phyloP scores from a whole-genome alignment of 73 alveolate species.

The Tetrahymena elliotti region DNA sequence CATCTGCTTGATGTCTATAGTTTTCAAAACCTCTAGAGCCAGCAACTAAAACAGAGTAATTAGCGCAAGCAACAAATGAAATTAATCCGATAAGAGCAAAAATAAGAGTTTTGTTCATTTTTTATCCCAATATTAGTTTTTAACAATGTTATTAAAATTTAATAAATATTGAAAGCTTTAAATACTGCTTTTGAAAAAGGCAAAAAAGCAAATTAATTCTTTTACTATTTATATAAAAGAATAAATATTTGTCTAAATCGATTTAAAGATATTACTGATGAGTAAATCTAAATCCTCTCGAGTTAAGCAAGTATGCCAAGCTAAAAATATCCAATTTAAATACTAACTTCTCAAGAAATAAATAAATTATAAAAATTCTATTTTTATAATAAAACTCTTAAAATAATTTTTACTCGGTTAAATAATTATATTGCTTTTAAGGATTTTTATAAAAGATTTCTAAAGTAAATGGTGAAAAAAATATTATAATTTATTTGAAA shows the following conservation, averaged over 20 bases:
- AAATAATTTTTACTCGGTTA: too few relatives aligned
- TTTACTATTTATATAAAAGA: neutral
- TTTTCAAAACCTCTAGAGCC: constrained; percentile 93
- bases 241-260: neutral
- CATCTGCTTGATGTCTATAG: constrained; percentile 97
- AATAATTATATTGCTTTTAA: too few relatives aligned
- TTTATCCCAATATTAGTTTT: neutral
- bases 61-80: constrained; percentile 37
- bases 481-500: too few relatives aligned
- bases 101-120: neutral
- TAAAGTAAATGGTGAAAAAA: too few relatives aligned
- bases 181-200: too few relatives aligned
- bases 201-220: neutral
- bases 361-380: too few relatives aligned
- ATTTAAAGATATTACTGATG: neutral
- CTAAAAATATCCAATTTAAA: neutral
- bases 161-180: too few relatives aligned
- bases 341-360: neutral
- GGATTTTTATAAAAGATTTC: too few relatives aligned
- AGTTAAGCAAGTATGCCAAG: neutral
- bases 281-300: neutral
- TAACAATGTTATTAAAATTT: too few relatives aligned
- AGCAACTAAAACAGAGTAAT: constrained; percentile 93
- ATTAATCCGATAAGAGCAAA: neutral
- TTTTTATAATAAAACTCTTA: too few relatives aligned